Evolutionary conservation across 2,329 filamentous ascomycete species (phyloP).

Genomic region (Colletotrichum magnum): DNA sequence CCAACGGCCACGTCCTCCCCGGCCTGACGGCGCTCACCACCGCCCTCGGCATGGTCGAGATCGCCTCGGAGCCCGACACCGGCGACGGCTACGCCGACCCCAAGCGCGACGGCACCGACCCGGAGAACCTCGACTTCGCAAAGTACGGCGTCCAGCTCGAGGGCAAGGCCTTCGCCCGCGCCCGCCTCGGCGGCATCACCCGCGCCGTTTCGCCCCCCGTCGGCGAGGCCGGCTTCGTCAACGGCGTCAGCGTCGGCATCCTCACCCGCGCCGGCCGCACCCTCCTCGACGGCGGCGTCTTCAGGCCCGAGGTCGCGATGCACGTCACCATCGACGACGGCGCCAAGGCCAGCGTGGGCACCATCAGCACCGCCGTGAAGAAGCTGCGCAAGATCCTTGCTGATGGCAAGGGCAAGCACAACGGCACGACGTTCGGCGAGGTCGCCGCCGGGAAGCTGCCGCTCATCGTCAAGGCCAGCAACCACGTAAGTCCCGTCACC

Average conservation of each 20-base stretch:
- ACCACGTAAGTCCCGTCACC: constrained; percentile 24
- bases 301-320: constrained; percentile 58
- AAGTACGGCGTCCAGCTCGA: constrained; percentile 58
- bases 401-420: constrained; percentile 52
- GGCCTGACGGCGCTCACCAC: constrained; percentile 64
- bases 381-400: constrained; percentile 54
- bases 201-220: constrained; percentile 57
- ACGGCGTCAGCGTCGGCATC: constrained; percentile 60
- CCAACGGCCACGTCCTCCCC: constrained; percentile 63
- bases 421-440: constrained; percentile 51
- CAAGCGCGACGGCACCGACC: constrained; percentile 43
- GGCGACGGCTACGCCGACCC: constrained; percentile 60
- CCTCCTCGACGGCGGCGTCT: constrained; percentile 57
- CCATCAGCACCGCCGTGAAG: constrained; percentile 46
- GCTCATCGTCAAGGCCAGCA: constrained; percentile 54
- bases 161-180: constrained; percentile 56
- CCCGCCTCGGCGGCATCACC: constrained; percentile 60
- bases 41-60: constrained; percentile 65
- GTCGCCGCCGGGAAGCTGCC: constrained; percentile 55
- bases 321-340: constrained; percentile 56
- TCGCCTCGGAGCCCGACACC: constrained; percentile 58
- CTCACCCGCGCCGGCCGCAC: constrained; percentile 53
- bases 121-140: constrained; percentile 52
- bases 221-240: constrained; percentile 47
- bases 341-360: constrained; percentile 47